phyloP scores from a whole-genome alignment of 1,284 basidiomycete species.

The Cutaneotrichosporon sp. region DNA sequence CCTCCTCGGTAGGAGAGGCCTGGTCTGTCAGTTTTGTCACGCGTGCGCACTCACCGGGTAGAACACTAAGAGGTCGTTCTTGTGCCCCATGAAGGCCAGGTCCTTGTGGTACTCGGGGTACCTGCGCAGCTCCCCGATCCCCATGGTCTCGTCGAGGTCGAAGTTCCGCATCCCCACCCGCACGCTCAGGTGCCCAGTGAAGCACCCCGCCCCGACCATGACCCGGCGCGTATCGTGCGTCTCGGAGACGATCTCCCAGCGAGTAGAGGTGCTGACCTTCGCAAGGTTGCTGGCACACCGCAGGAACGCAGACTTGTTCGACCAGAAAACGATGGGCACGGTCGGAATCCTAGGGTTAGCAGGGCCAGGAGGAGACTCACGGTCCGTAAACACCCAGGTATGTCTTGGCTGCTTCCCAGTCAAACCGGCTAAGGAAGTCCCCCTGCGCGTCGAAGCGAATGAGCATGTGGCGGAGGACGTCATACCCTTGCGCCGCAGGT shows the following conservation, averaged over 20 bases:
- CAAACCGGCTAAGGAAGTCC: not conserved
- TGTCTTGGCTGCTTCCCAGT: not conserved
- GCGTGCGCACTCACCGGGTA: not conserved
- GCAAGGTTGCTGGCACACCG: conserved; percentile 1
- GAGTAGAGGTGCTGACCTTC: not conserved
- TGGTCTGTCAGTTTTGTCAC: not conserved
- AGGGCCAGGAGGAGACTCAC: not conserved
- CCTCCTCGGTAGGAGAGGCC: too few relatives aligned
- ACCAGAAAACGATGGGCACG: conserved; percentile 13
- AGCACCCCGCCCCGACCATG: not conserved
- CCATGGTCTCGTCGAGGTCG: not conserved
- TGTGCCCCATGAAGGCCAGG: not conserved
- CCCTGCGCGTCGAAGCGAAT: not conserved
- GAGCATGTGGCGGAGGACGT: not conserved
- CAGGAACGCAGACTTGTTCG: conserved; percentile 1
- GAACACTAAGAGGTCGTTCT: not conserved
- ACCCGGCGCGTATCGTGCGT: not conserved
- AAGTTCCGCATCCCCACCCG: not conserved
- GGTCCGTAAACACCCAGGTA: not conserved
- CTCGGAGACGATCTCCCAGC: not conserved
- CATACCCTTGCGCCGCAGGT: not conserved
- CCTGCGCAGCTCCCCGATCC: not conserved
- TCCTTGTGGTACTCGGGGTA: not conserved
- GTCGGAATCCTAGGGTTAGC: conserved; percentile 7
- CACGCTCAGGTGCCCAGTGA: not conserved